Conservation (phyloP, 2,329 filamentous ascomycete species). For the Ophiognomonia clavigignenti-juglandacearum region DNA sequence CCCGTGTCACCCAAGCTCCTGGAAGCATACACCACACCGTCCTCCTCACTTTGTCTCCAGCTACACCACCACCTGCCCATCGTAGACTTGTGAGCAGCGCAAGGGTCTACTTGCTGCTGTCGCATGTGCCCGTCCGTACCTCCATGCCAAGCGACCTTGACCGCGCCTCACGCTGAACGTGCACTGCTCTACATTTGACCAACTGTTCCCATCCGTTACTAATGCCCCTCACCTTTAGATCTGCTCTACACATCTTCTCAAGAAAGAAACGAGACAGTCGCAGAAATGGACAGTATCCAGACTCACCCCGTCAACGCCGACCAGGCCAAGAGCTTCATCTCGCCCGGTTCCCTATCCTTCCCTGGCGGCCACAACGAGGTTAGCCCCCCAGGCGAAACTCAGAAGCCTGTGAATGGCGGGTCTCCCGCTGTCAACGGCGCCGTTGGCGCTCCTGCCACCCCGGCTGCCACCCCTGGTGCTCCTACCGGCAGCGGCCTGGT, state of each 20-base stretch:
- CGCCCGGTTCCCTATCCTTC: slow-evolving; percentile 86
- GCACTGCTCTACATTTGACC: not conserved
- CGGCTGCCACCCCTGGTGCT: slow-evolving; percentile 84
- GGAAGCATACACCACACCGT: no score
- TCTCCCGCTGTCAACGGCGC: slow-evolving; percentile 60
- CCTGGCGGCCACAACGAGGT: slow-evolving; percentile 78
- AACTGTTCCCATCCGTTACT: not conserved
- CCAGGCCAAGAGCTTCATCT: slow-evolving; percentile 94
- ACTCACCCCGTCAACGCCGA: slow-evolving; percentile 87
- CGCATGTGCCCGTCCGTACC: no score
- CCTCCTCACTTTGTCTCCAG: no score
- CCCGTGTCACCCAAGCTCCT: no score
- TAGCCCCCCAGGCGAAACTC: slow-evolving; percentile 72
- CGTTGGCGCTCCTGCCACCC: slow-evolving; percentile 84
- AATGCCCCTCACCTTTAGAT: slow-evolving; percentile 18
- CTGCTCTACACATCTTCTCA: slow-evolving; percentile 20
- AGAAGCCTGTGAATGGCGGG: slow-evolving; percentile 42
- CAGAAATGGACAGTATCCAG: slow-evolving; percentile 80
- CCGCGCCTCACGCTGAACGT: no score
- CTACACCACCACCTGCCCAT: not conserved
- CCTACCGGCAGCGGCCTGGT: slow-evolving; percentile 83
- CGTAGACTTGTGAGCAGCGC: slow-evolving; percentile 3
- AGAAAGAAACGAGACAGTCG: not conserved
- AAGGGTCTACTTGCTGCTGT: not conserved
- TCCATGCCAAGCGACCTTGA: no score